A percentile compares a stretch with the other conserved stretches of the same genome.
Evolutionary conservation across 768 basidiomycete genomes (phyloP).

Genomic region (Pleurotus djamor): DNA sequence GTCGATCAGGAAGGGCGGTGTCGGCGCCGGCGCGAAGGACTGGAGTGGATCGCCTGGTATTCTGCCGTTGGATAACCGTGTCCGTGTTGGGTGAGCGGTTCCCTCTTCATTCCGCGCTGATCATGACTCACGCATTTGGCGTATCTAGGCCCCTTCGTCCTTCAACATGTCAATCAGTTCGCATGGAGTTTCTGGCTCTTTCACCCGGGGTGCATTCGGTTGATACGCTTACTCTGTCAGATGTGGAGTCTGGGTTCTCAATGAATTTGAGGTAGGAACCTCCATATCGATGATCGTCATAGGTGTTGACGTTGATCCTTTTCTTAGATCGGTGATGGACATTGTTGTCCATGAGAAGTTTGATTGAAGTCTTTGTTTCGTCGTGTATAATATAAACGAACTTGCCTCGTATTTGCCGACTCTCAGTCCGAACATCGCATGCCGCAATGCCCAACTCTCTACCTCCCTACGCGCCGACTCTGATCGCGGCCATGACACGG

Average conservation of each 20-base stretch:
- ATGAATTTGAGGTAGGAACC: conserved; percentile 67
- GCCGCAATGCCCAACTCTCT: too few relatives aligned
- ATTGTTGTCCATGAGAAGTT: conserved; percentile 62
- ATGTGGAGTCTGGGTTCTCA: conserved; percentile 69
- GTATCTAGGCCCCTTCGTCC: conserved; percentile 68
- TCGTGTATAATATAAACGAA: background rate
- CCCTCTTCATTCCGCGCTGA: background rate
- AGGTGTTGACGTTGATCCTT: conserved; percentile 6
- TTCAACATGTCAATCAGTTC: conserved; percentile 79
- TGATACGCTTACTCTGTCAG: conserved; percentile 68
- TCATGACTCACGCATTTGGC: background rate
- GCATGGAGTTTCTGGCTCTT: conserved; percentile 83
- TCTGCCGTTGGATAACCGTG: conserved; percentile 72
- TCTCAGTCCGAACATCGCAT: too few relatives aligned
- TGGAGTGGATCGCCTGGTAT: conserved; percentile 52
- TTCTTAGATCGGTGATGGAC: conserved; percentile 66
- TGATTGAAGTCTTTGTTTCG: background rate
- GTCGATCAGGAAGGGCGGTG: conserved; percentile 37
- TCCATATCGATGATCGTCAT: background rate
- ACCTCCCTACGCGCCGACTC: too few relatives aligned
- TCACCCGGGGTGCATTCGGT: conserved; percentile 79
- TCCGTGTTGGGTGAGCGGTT: conserved; percentile 71
- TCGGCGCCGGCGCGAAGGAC: conserved; percentile 23
- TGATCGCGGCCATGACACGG: too few relatives aligned
- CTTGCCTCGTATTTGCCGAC: too few relatives aligned